A percentile compares a stretch with the other conserved stretches of the same genome.
Evolutionary conservation across 805 yeast genomes (phyloP).

Genomic region (Candida nonsorbophila): DNA sequence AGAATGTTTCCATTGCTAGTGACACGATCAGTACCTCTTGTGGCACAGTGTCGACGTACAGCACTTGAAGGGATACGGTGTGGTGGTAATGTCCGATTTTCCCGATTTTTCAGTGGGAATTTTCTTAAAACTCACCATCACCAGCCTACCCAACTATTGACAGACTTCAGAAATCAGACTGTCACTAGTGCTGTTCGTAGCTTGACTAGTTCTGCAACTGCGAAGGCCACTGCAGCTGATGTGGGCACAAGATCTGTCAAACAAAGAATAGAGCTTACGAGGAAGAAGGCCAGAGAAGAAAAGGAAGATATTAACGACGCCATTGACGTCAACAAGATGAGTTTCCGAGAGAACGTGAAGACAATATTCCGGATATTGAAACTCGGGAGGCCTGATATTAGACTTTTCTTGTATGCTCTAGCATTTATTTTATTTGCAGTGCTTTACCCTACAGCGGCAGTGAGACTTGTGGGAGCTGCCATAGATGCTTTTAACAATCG

Average conservation of each 20-base stretch:
- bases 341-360: constrained; percentile 26
- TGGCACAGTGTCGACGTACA: too few relatives aligned
- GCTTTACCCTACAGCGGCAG: constrained; percentile 38
- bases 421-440: constrained; percentile 40
- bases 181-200: too few relatives aligned
- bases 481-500: constrained; percentile 37
- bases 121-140: too few relatives aligned
- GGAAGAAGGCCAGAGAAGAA: constrained; percentile 16
- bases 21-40: too few relatives aligned
- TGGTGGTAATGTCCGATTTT: too few relatives aligned
- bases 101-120: too few relatives aligned
- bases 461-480: constrained; percentile 38
- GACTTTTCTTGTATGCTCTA: constrained; percentile 31
- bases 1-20: too few relatives aligned
- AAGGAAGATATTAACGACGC: constrained; percentile 32
- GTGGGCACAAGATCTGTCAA: constrained; percentile 17
- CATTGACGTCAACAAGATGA: constrained; percentile 18
- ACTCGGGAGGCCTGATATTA: constrained; percentile 36
- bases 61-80: too few relatives aligned
- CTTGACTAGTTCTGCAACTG: too few relatives aligned
- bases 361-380: constrained; percentile 34
- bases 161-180: too few relatives aligned
- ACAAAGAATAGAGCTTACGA: constrained; percentile 24
- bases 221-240: too few relatives aligned
- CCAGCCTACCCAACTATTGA: too few relatives aligned